Percentiles rank a stretch among this genome's conserved stretches.
Evolutionary conservation across 2,329 filamentous ascomycete species (phyloP).

Genomic region (Botrytis porri): DNA sequence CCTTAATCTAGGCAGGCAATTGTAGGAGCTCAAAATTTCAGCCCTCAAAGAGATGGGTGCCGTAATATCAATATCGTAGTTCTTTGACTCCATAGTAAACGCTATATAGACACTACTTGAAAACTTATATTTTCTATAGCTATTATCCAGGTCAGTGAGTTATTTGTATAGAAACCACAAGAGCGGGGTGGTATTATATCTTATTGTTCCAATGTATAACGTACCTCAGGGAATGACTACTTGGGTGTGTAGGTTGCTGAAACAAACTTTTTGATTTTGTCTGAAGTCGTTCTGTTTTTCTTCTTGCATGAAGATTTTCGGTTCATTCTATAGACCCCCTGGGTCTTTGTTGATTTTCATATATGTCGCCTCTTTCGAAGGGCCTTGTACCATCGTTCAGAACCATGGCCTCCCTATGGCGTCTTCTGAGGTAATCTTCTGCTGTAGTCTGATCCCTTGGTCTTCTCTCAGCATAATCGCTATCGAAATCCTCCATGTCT

Average conservation of each 20-base stretch:
- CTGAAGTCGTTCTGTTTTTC: neutral
- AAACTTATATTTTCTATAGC: neutral
- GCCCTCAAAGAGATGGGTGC: neutral
- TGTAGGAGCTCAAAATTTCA: neutral
- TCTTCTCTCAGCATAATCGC: conserved; percentile 37
- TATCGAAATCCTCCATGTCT: conserved; percentile 40
- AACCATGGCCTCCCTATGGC: conserved; percentile 85
- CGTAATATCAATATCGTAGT: neutral
- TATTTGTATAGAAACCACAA: neutral
- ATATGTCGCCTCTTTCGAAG: conserved; percentile 72
- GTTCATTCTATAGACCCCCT: conserved; percentile 1
- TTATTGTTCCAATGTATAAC: neutral
- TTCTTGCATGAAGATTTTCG: neutral
- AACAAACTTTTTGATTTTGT: neutral
- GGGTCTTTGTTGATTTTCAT: conserved; percentile 47
- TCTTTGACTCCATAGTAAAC: neutral
- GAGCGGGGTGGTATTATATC: neutral
- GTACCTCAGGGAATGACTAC: neutral
- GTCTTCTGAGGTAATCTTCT: conserved; percentile 70
- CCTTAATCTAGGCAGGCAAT: neutral
- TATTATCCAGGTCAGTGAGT: neutral
- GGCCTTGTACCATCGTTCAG: conserved; percentile 80
- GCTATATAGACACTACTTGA: neutral
- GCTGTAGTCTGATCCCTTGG: conserved; percentile 55
- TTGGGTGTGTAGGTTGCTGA: neutral